Base-by-base conservation (phyloP, 768 basidiomycete genomes). In the Trichaptum fuscoviolaceum region DNA sequence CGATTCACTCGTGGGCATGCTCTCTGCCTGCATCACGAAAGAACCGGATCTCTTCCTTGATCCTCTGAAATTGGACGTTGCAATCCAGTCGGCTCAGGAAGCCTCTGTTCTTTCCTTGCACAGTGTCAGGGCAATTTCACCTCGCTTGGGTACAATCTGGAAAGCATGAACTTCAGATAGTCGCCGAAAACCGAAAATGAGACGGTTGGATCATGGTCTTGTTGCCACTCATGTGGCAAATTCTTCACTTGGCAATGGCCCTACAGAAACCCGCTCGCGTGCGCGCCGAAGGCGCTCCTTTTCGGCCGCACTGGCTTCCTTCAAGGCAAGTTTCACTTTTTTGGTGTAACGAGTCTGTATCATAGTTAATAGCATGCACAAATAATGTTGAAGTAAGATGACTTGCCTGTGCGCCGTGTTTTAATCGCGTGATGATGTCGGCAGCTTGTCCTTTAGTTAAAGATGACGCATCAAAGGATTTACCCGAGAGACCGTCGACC, bases 1-100 rank as follows among this genome's bases (percentile, higher is more conserved):
- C 0, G 96, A 98, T 77, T 89, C 92, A 2, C 84, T 97, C 26
- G 95, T 92, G 1, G 96, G 95, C 7, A 86, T 90, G 1, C 72
- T 97, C 34, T 75, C 96, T n/a, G 90, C 93, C 6, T 79, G 80
- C 9, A 52, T 76, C 95, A 15, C 75, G 80, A 7, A 70, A 80
- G 24, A 70, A 76, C 82, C 80, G 10, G 70, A 74, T 25, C 73
- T 78, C 5, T 85, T 91, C 66, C 75, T 78, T n/a, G 75, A 80
- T 65, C 85, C 83, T 15, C 66, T 67, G 3, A 70, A 77, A 1
- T 70, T 93, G 65, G 79, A 79, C 0, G 69, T 73, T 20, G 74
- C 81, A 3, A 78, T 94, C 17, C 75, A 75, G 23, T 73, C 79
- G 34, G 89, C 90, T 9, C 93, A 95, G 72, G 76, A 78, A 67